Base-by-base conservation (phyloP, 1,284 basidiomycete genomes). In the Trichosporon sp. region DNA sequence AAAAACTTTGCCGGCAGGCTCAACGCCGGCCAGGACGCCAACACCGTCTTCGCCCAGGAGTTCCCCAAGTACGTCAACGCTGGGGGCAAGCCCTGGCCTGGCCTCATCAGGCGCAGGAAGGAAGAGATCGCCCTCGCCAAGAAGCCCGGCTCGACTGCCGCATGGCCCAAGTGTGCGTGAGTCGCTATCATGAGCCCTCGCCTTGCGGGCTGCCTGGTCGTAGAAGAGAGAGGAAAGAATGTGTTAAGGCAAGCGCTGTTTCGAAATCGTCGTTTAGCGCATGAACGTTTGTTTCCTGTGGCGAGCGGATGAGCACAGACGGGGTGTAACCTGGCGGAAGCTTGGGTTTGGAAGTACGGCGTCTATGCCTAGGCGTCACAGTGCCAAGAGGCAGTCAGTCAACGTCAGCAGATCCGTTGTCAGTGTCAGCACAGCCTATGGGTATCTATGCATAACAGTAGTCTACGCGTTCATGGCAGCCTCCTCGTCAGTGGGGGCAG, bases 401-500 rank as follows among this genome's bases (percentile, higher is more conserved):
- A 47, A 27, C 47, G 47, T 42, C 38, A n/a, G 12, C 44, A 23
- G 15, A 47, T 21, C 44, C 5, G 15, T 18, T n/a, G 18, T 47
- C 18, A n/a, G 21, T 25, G 18, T n/a, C 53, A 7, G 5, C 11
- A 25, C 27, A 18, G 56, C 27, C 18, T 31, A 60, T 38, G 62
- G 62, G 42, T 64, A 60, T 65, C 65, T 42, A 53, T 68, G 64
- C 67, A 68, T n/a, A 51, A 21, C 56, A 42, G 12, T 15, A 27
- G 23, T 31, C 56, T 68, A 72, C 21, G 64, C 73, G 70, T 75
- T 75, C 64, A 70, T 58, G 1, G 74, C 75, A 2, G 72, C 76
- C 66, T 77, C 76, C 68, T 74, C 77, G 53, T 71, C 75, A 6
- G n/a, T 65, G 67, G 47, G 66, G 67, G 38, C 65, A 29, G 25